These are phyloP conservation scores for Oenanthe sinensis DNA, from an alignment of 129 eudicot genomes.

Conservation along the genomic window DNA sequence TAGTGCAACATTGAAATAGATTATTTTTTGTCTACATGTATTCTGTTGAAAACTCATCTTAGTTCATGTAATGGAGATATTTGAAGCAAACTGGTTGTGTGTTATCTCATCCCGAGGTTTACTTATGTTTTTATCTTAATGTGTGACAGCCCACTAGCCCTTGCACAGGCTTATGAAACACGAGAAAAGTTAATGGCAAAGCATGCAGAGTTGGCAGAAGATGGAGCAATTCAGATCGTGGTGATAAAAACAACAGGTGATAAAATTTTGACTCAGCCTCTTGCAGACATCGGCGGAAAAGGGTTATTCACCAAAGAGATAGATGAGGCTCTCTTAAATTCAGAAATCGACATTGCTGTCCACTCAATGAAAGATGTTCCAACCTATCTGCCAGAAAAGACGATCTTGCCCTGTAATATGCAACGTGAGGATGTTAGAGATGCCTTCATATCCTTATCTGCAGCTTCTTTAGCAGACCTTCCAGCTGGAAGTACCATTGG, in stretches of 20 bases:
- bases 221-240: constrained; percentile 83
- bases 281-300: constrained; percentile 97
- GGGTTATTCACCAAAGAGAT: constrained; percentile 94
- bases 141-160: constrained; percentile 88
- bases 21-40: neutral
- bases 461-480: constrained; percentile 70
- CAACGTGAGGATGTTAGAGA: constrained; percentile 93
- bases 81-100: neutral
- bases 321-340: constrained; percentile 79
- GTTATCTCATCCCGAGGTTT: constrained; percentile 9
- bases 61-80: neutral
- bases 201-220: constrained; percentile 80
- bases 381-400: constrained; percentile 84
- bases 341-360: constrained; percentile 90
- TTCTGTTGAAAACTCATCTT: neutral
- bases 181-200: constrained; percentile 62
- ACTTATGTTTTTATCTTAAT: constrained; percentile 12
- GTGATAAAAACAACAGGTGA: constrained; percentile 93
- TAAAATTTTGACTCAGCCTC: constrained; percentile 75
- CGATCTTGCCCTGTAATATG: constrained; percentile 88
- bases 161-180: constrained; percentile 94
- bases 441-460: constrained; percentile 75
- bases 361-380: constrained; percentile 99
- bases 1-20: neutral
- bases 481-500: constrained; percentile 82